These are phyloP conservation scores for Fusarium brevicatenulatum DNA, from an alignment of 2,329 filamentous ascomycete genomes.

Conservation along the genomic window DNA sequence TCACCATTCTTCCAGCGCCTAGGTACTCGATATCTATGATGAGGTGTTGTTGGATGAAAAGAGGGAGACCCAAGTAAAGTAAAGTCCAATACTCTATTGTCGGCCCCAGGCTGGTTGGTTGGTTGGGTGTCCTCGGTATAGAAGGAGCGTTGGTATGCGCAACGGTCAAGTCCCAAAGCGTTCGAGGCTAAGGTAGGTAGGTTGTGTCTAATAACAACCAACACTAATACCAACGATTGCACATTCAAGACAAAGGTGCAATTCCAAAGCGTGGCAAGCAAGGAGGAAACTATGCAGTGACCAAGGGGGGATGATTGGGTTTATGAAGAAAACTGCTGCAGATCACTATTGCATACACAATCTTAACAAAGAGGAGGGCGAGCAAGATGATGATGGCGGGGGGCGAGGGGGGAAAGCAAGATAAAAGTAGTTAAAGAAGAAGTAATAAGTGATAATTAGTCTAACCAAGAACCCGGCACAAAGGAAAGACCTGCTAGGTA, in stretches of 20 bases:
- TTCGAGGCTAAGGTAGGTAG: neutral
- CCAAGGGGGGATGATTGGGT: neutral
- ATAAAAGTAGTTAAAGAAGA: conserved; percentile 33
- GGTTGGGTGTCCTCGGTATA: neutral
- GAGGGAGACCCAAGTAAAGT: neutral
- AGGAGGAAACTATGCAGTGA: neutral
- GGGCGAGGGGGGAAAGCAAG: conserved; percentile 17
- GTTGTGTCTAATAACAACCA: neutral
- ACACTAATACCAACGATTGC: neutral
- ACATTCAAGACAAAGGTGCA: neutral
- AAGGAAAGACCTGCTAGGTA: conserved; percentile 6
- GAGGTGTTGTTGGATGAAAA: neutral
- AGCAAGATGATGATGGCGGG: conserved; percentile 14
- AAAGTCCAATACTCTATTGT: neutral
- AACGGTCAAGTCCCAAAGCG: neutral
- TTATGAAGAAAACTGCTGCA: conserved; percentile 9
- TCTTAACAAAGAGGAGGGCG: conserved; percentile 20
- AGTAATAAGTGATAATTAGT: conserved; percentile 4
- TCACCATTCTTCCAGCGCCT: conserved; percentile 23
- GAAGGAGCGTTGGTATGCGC: conserved; percentile 20
- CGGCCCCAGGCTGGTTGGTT: neutral
- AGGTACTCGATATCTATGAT: neutral
- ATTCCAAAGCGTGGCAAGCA: neutral
- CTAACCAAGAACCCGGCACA: conserved; percentile 20
- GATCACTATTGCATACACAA: conserved; percentile 19